Evolutionary conservation across 1,139 yeast genomes (phyloP), one percentile per base, ranked within the genome.

Genomic region (Suhomyces chickasaworum): DNA sequence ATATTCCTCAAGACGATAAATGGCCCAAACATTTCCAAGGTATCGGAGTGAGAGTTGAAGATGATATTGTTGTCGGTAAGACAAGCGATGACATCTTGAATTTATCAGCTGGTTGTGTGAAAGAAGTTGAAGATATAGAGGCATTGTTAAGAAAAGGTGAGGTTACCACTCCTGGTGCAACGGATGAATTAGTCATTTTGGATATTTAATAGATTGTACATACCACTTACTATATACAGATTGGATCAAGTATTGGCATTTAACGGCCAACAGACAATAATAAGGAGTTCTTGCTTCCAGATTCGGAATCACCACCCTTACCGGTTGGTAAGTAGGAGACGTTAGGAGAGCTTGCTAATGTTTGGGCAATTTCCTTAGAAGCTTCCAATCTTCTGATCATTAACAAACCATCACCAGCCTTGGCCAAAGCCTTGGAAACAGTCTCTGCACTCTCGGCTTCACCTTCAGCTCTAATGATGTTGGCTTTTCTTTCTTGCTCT

Each of bases 401-500:
- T 65, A 95, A 77, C 59, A 95, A 78, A 56, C 99, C 99, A 63
- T 95, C 98, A 65, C 99, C 99, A 29, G 96, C 93, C 73, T 90
- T 90, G 44, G 85, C 83, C 58, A 95, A 80, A 3, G 99, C 98
- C 69, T 85, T 89, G 40, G 97, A 89, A 54, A 95, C 95, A 50
- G 86, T 84, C 53, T 93, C 99, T 7, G 98, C 99, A 47, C 96
- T 89, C 69, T 95, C 99, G 37, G 99, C 99, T 71, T 95, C 99
- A 69, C 99, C 99, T 70, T 95, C 99, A 21, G 99, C 99, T 59
- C 98, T 83, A 55, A 93, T 93, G 59, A 95, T 90, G 46, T 88
- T 77, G 4, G 99, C 99, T 66, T 86, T 91, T 66, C 96, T 83
- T 69, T 93, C 98, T 70, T 95, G 99, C 68, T 93, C 98, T 4